phyloP scores from a whole-genome alignment of 495 filamentous ascomycete genomes.

The Echria macrotheca region DNA sequence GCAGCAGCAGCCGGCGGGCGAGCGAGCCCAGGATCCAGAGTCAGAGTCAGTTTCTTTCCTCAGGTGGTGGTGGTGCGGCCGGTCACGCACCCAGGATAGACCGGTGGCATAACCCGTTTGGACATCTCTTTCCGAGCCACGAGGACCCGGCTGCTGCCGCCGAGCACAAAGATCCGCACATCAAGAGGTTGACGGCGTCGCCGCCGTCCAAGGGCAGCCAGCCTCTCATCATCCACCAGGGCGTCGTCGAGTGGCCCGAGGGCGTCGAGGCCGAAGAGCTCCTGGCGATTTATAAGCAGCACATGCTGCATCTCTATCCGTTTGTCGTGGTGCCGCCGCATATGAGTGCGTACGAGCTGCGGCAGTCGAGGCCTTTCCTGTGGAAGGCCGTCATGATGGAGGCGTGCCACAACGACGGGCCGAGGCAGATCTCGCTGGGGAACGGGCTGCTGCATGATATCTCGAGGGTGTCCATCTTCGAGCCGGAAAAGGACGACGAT shows the following conservation, averaged over 20 bases:
- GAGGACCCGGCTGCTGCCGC: not conserved
- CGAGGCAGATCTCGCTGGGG: slow-evolving; percentile 21
- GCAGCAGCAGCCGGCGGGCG: no score
- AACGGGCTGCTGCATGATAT: slow-evolving; percentile 24
- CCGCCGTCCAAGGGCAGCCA: not conserved
- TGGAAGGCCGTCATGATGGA: slow-evolving; percentile 32
- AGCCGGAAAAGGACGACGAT: slow-evolving; percentile 14
- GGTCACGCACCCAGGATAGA: not conserved
- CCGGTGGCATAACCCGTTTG: not conserved
- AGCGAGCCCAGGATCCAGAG: not conserved
- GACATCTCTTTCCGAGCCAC: not conserved
- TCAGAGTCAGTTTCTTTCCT: not conserved
- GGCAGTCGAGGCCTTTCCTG: slow-evolving; percentile 21
- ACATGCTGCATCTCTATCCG: slow-evolving; percentile 20
- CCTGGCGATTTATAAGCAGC: slow-evolving; percentile 12
- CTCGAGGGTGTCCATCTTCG: slow-evolving; percentile 15
- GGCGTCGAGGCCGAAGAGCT: slow-evolving; percentile 22
- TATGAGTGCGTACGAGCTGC: slow-evolving; percentile 20
- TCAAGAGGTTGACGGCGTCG: no score
- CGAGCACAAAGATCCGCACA: not conserved
- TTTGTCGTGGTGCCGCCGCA: slow-evolving; percentile 23
- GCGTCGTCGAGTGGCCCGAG: slow-evolving; percentile 18
- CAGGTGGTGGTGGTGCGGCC: not conserved
- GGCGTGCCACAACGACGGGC: slow-evolving; percentile 23
- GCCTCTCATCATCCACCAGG: no score